Base-by-base conservation (phyloP, 2,329 filamentous ascomycete species). In the Aspergillus aculeatinus region DNA sequence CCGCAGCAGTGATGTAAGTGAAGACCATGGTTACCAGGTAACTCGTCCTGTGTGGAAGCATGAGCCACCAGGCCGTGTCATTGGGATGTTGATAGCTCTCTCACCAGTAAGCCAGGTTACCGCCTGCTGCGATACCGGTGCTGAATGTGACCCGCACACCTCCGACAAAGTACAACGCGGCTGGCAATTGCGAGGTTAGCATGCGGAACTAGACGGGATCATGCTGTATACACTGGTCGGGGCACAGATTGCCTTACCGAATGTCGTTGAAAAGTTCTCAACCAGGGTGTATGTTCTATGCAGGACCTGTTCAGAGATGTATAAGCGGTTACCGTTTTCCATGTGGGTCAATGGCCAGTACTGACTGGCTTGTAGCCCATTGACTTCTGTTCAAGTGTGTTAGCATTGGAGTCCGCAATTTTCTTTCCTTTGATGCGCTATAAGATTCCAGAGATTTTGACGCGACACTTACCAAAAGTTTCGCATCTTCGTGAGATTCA, bases 41-140 rank as follows among this genome's bases (percentile, higher is more conserved):
- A 68, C 83, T 86, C 61, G 84, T 85, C 84, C 82, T 84, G 31
- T 31, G 29, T 0, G 19, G 12, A 35, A 50, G 50, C 54, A 29
- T 52, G n/a, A 50, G 48, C 10, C 5, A 44, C 19, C 5, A 2
- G 12, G 47, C 2, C 19, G 16, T n/a, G 29, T 5, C 16, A 7
- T 11, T 35, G 31, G 11, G 27, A 10, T 44, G 29, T n/a, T 23
- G 10, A 1, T 5, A 16, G 23, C 33, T 35, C 12, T 54, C 70
- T 44, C 67, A 84, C 84, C 84, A 87, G 67, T 87, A 87, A 7
- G 85, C 85, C 52, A 86, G 70, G 62, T 85, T 85, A 48, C 85
- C 85, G 57, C 85, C 85, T 19, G 84, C 84, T 27, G 82, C 83
- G 42, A 87, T 85, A 62, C 85, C 85, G 11, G 84, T 87, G n/a